Conservation (phyloP, 2,329 filamentous ascomycete genomes). For the Cytospora paraplurivora region DNA sequence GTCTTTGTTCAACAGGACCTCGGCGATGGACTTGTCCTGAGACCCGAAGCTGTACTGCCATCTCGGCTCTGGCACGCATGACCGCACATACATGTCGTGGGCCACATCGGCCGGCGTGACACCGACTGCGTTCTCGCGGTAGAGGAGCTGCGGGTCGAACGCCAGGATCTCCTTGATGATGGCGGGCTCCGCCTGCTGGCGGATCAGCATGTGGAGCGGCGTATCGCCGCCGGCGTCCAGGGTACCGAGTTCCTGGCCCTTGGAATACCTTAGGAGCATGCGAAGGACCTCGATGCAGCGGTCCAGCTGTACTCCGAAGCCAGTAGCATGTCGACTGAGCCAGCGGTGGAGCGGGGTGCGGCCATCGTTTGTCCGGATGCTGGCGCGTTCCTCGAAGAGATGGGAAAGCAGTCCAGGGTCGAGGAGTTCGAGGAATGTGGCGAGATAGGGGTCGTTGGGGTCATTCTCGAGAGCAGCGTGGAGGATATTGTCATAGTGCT, state of each 20-base stretch:
- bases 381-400: slow-evolving; percentile 62
- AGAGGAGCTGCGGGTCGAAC: slow-evolving; percentile 59
- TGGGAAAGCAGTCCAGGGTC: slow-evolving; percentile 57
- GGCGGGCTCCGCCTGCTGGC: slow-evolving; percentile 38
- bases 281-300: slow-evolving; percentile 45
- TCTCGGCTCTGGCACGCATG: slow-evolving; percentile 33
- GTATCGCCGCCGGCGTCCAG: slow-evolving; percentile 69
- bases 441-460: slow-evolving; percentile 42
- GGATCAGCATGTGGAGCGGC: slow-evolving; percentile 60
- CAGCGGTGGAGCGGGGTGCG: slow-evolving; percentile 66
- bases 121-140: slow-evolving; percentile 75
- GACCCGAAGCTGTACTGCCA: neutral
- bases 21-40: neutral
- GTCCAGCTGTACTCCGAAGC: neutral
- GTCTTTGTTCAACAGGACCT: slow-evolving; percentile 20
- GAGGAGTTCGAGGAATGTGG: slow-evolving; percentile 58
- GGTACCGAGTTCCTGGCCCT: slow-evolving; percentile 57
- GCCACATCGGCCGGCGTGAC: slow-evolving; percentile 71
- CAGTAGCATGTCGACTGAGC: slow-evolving; percentile 40
- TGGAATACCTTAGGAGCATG: slow-evolving; percentile 56
- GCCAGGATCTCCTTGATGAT: slow-evolving; percentile 53
- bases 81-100: slow-evolving; percentile 53
- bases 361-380: slow-evolving; percentile 49
- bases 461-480: slow-evolving; percentile 54
- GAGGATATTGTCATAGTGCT: slow-evolving; percentile 65